A percentile compares a stretch with the other conserved stretches of the same genome.
Conservation (phyloP, 2,329 filamentous ascomycete genomes). For the Neofusicoccum kwambonambiense region DNA sequence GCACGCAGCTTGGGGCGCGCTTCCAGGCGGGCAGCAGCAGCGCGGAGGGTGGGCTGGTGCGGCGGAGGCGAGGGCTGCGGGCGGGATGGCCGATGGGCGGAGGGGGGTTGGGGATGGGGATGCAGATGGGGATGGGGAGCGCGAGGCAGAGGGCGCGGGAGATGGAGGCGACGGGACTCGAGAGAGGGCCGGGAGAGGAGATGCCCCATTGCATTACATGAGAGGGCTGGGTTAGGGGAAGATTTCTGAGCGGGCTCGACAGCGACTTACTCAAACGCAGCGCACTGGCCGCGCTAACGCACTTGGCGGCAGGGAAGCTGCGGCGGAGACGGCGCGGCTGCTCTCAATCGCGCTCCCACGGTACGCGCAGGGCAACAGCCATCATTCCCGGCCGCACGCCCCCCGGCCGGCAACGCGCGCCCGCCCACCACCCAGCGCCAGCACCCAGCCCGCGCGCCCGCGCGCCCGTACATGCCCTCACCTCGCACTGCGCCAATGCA, state of each 20-base stretch:
- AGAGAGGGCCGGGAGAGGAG: slow-evolving; percentile 13
- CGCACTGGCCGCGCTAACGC: not conserved
- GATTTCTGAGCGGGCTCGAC: slow-evolving; percentile 9
- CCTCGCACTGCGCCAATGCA: too few species aligned
- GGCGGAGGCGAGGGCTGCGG: not conserved
- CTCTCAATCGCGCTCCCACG: slow-evolving; percentile 10
- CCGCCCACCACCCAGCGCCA: not conserved
- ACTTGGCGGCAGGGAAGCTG: slow-evolving; percentile 4
- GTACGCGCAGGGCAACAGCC: slow-evolving; percentile 8
- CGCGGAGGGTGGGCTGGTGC: not conserved
- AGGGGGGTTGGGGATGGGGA: not conserved
- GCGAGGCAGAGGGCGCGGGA: slow-evolving; percentile 12
- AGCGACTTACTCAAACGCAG: not conserved
- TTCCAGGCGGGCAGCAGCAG: not conserved
- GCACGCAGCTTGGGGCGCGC: not conserved
- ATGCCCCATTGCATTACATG: slow-evolving; percentile 15
- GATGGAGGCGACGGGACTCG: slow-evolving; percentile 16
- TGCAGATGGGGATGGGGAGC: not conserved
- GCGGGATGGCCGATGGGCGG: not conserved
- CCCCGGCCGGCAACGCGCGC: not conserved
- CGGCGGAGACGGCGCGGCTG: slow-evolving; percentile 2
- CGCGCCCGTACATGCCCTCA: too few species aligned
- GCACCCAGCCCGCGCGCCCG: too few species aligned
- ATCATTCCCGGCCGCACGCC: slow-evolving; percentile 3
- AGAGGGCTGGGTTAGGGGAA: slow-evolving; percentile 16